A percentile compares a stretch with the other conserved stretches of the same genome.
phyloP scores from a whole-genome alignment of 1,139 yeast genomes.

The Debaryomyces singareniensis region DNA sequence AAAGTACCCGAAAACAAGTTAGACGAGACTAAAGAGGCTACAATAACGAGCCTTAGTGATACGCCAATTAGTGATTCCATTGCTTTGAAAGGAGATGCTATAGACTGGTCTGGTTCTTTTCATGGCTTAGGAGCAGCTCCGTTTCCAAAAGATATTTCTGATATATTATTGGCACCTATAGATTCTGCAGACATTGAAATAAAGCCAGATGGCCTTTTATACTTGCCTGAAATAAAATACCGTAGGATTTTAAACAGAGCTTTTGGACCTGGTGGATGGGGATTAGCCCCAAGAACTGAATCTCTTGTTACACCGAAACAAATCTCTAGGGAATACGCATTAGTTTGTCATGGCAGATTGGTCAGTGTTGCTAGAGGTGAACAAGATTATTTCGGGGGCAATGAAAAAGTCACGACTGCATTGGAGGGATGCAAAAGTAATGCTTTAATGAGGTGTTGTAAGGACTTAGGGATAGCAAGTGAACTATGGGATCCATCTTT shows the following conservation, averaged over 20 bases:
- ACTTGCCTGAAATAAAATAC: conserved; percentile 91
- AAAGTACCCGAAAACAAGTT: not conserved
- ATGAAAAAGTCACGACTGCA: conserved; percentile 87
- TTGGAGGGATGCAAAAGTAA: conserved; percentile 96
- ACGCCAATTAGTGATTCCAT: conserved; percentile 8
- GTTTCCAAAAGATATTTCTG: conserved; percentile 56
- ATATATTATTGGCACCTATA: conserved; percentile 54
- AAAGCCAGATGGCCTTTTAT: conserved; percentile 90
- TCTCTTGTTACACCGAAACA: conserved; percentile 61
- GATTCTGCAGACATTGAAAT: conserved; percentile 75
- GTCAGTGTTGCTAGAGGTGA: conserved; percentile 95
- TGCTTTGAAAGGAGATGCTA: conserved; percentile 11
- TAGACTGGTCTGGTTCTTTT: conserved; percentile 72
- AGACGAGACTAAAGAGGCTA: not conserved
- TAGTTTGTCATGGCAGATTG: conserved; percentile 79
- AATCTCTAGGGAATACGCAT: conserved; percentile 80
- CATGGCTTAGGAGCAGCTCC: conserved; percentile 79
- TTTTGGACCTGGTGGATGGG: conserved; percentile 99
- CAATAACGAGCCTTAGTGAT: conserved; percentile 15
- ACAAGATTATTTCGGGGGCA: conserved; percentile 80
- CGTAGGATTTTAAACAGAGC: conserved; percentile 82
- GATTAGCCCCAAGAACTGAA: conserved; percentile 88
- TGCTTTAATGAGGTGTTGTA: conserved; percentile 96
- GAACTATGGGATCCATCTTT: conserved; percentile 96
- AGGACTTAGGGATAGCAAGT: conserved; percentile 92